A percentile compares a stretch with the other conserved stretches of the same genome.
phyloP scores from a whole-genome alignment of 345 rosid genomes.

The Odontarrhena argentea region DNA sequence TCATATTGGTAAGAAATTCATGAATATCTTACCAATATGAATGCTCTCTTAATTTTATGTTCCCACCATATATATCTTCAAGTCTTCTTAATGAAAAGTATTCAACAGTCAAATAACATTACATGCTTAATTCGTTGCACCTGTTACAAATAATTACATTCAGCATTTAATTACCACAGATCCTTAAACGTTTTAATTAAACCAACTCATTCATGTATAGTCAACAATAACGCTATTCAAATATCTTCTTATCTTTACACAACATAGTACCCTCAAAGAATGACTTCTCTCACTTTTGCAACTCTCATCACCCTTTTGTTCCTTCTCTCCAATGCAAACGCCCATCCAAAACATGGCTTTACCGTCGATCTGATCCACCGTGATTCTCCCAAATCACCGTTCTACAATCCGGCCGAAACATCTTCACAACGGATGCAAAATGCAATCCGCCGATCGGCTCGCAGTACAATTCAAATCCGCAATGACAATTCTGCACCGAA shows the following conservation, averaged over 20 bases:
- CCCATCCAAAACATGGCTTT: conserved; percentile 26
- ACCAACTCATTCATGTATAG: background rate
- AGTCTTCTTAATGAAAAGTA: too few relatives aligned
- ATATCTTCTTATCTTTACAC: background rate
- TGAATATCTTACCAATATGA: too few relatives aligned
- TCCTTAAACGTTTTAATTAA: background rate
- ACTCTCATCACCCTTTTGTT: conserved; percentile 10
- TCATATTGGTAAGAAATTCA: too few relatives aligned
- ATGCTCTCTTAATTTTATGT: too few relatives aligned
- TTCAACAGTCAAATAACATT: background rate
- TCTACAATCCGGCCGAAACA: conserved; percentile 29
- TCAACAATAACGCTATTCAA: conserved; percentile 1
- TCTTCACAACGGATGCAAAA: conserved; percentile 26
- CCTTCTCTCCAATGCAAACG: background rate
- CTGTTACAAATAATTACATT: background rate
- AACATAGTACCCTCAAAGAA: background rate
- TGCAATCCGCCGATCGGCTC: conserved; percentile 29
- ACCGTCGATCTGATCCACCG: conserved; percentile 42
- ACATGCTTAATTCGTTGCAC: background rate
- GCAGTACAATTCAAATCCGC: background rate
- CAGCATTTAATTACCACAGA: background rate
- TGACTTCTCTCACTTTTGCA: background rate
- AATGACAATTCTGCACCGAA: background rate
- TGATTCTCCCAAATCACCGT: conserved; percentile 44
- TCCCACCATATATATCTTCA: too few relatives aligned